Percentiles rank a stretch among this genome's conserved stretches.
Conservation (phyloP, 2,329 filamentous ascomycete genomes). For the Trichoderma koningii region DNA sequence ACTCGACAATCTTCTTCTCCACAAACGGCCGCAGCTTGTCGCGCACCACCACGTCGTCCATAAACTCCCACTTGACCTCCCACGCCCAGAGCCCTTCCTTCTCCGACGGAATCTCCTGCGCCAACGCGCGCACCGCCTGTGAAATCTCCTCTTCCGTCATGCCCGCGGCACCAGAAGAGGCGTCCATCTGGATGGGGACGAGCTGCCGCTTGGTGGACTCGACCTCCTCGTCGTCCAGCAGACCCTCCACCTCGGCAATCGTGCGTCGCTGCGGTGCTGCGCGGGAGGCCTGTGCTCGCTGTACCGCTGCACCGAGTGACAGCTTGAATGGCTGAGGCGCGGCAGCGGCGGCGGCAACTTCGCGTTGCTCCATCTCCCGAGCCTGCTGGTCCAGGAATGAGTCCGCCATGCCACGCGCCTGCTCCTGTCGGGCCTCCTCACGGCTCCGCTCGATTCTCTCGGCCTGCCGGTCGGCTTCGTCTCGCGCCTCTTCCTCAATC, state of each 20-base stretch:
- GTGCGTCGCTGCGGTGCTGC: slow-evolving; percentile 68
- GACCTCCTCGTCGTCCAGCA: slow-evolving; percentile 94
- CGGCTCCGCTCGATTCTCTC: slow-evolving; percentile 75
- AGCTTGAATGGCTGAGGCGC: slow-evolving; percentile 85
- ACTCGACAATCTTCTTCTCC: slow-evolving; percentile 97
- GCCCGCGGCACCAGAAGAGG: slow-evolving; percentile 58
- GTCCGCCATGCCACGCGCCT: slow-evolving; percentile 82
- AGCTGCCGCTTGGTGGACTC: slow-evolving; percentile 71
- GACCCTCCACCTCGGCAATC: slow-evolving; percentile 88
- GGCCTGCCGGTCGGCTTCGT: slow-evolving; percentile 77
- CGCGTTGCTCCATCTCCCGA: slow-evolving; percentile 66
- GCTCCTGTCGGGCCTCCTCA: slow-evolving; percentile 71
- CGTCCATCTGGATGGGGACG: slow-evolving; percentile 80
- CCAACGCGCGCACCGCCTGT: slow-evolving; percentile 77
- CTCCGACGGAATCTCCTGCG: slow-evolving; percentile 85
- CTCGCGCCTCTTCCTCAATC: slow-evolving; percentile 70
- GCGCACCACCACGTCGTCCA: slow-evolving; percentile 77
- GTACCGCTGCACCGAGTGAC: slow-evolving; percentile 84
- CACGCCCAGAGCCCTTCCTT: slow-evolving; percentile 89
- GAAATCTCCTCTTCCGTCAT: slow-evolving; percentile 87
- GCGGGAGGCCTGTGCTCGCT: slow-evolving; percentile 64
- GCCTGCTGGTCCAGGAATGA: slow-evolving; percentile 86
- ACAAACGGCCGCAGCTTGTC: slow-evolving; percentile 93
- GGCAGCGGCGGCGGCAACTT: slow-evolving; percentile 41
- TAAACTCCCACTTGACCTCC: slow-evolving; percentile 87